Conservation (phyloP, 2,329 filamentous ascomycete species). For the Xylariaceae sp. region DNA sequence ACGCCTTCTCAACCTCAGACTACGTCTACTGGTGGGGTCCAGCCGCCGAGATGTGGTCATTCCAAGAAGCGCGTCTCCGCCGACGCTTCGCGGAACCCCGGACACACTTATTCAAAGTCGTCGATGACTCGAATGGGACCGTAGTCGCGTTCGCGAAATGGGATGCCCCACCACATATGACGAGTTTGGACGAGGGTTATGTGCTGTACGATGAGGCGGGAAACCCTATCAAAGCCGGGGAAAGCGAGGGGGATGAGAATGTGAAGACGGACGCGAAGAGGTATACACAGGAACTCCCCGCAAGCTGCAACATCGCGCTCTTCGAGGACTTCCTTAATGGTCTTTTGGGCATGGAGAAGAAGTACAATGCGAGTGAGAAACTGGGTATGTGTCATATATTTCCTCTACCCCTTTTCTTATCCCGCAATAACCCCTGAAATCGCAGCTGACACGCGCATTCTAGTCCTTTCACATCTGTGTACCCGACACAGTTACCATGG, state of each 20-base stretch:
- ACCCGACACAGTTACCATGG: constrained; percentile 25
- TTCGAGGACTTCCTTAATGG: constrained; percentile 24
- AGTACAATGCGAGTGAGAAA: constrained; percentile 26
- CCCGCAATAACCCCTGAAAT: too few relatives aligned
- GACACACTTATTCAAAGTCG: constrained; percentile 29
- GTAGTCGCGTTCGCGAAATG: constrained; percentile 29
- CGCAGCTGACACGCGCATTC: not conserved
- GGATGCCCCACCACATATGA: constrained; percentile 22
- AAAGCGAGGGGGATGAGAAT: not conserved
- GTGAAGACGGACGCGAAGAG: constrained; percentile 6
- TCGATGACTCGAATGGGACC: constrained; percentile 17
- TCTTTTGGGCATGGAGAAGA: constrained; percentile 21
- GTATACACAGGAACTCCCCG: constrained; percentile 14
- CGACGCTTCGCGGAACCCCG: constrained; percentile 25
- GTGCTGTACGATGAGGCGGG: constrained; percentile 21
- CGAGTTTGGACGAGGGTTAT: constrained; percentile 22
- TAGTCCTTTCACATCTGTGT: constrained; percentile 26
- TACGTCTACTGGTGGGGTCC: constrained; percentile 31
- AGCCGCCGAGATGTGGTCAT: constrained; percentile 22
- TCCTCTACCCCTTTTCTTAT: not conserved
- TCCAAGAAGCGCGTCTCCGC: constrained; percentile 25
- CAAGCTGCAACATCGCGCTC: constrained; percentile 20
- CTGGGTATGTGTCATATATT: constrained; percentile 22
- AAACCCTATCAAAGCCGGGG: not conserved
- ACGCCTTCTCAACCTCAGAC: constrained; percentile 25